Evolutionary conservation across 1,284 basidiomycete genomes (phyloP).

Genomic region (Inonotus obliquus): DNA sequence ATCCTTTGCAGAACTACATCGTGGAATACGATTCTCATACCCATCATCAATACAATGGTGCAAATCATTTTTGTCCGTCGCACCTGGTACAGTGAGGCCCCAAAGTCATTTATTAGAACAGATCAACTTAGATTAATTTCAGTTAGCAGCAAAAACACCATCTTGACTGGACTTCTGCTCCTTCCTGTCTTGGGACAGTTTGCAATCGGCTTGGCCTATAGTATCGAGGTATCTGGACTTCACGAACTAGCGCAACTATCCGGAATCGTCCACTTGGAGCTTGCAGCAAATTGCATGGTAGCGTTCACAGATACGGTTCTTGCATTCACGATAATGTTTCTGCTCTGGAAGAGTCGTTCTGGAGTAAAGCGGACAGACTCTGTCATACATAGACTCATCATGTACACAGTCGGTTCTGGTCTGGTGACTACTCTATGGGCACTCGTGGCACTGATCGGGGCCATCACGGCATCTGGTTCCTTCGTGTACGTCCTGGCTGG

Average conservation of each 20-base stretch:
- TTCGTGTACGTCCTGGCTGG: background rate
- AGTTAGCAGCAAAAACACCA: no score
- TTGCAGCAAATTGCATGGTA: background rate
- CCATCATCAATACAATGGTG: background rate
- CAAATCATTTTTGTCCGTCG: background rate
- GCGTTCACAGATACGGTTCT: background rate
- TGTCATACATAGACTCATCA: background rate
- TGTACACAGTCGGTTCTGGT: background rate
- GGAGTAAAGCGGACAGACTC: conserved; percentile 6
- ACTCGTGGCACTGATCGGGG: background rate
- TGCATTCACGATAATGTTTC: background rate
- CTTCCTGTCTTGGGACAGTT: background rate
- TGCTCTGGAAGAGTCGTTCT: background rate
- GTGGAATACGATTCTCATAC: background rate
- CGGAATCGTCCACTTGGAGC: background rate
- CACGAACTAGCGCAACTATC: background rate
- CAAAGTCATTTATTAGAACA: background rate
- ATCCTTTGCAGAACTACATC: background rate
- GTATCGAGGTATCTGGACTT: no score
- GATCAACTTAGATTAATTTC: no score
- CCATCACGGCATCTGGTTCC: background rate
- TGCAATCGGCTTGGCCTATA: background rate
- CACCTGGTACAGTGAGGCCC: background rate
- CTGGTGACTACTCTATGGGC: background rate
- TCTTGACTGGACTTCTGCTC: no score